Conservation (phyloP, 2,329 filamentous ascomycete genomes). For the Epichloe brachyelytri region DNA sequence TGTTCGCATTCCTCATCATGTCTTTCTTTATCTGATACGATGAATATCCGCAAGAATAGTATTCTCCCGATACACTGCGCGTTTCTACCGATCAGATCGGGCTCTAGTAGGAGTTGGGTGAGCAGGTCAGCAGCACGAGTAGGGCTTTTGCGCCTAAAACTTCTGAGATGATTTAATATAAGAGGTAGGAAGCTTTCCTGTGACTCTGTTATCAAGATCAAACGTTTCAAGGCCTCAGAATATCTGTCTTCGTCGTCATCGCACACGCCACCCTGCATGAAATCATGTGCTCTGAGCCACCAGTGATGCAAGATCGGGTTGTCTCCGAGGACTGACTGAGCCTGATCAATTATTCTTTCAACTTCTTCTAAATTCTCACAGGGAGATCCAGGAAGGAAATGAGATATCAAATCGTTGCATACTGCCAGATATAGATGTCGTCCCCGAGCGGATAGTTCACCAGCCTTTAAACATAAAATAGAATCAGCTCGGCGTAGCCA, state of each 20-base stretch:
- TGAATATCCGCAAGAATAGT: slow-evolving; percentile 55
- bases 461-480: slow-evolving; percentile 39
- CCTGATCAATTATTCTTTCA: slow-evolving; percentile 39
- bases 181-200: slow-evolving; percentile 52
- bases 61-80: slow-evolving; percentile 54
- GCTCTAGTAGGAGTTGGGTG: slow-evolving; percentile 48
- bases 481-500: slow-evolving; percentile 64
- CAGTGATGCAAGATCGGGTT: slow-evolving; percentile 54
- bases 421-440: slow-evolving; percentile 54
- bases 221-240: slow-evolving; percentile 40
- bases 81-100: slow-evolving; percentile 37
- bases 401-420: slow-evolving; percentile 48
- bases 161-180: slow-evolving; percentile 54
- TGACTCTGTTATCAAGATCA: slow-evolving; percentile 47
- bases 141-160: slow-evolving; percentile 43
- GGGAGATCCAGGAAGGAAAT: slow-evolving; percentile 35
- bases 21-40: slow-evolving; percentile 38
- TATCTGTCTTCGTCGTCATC: slow-evolving; percentile 36
- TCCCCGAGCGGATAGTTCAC: slow-evolving; percentile 43
- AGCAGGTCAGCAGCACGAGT: slow-evolving; percentile 37
- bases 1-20: slow-evolving; percentile 10
- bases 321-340: slow-evolving; percentile 51
- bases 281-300: slow-evolving; percentile 52
- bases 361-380: slow-evolving; percentile 36
- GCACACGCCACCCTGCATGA: slow-evolving; percentile 24